These are phyloP conservation scores for Blastobotrys elegans DNA, from an alignment of 1,139 yeast genomes.

Conservation along the genomic window DNA sequence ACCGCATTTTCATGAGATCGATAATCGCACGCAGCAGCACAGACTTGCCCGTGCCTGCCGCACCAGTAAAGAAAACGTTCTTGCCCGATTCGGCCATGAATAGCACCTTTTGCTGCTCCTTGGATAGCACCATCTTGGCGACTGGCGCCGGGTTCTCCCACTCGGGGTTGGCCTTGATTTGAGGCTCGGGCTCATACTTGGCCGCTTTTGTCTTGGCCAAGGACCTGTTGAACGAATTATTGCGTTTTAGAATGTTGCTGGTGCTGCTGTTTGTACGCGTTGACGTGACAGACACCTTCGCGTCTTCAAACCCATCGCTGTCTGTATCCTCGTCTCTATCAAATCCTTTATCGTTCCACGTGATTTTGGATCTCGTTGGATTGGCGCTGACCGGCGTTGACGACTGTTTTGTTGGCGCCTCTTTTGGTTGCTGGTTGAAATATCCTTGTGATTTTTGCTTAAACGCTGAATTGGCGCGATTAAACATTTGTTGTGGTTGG, in stretches of 20 bases:
- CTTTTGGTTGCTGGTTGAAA: neutral
- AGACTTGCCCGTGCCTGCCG: slow-evolving; percentile 97
- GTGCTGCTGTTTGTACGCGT: too few relatives aligned
- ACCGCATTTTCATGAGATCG: slow-evolving; percentile 37
- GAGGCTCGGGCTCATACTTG: slow-evolving; percentile 1
- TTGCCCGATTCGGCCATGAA: slow-evolving; percentile 18
- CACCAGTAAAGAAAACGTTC: slow-evolving; percentile 73
- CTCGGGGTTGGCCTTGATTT: neutral
- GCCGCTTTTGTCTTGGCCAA: neutral
- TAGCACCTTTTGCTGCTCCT: slow-evolving; percentile 34
- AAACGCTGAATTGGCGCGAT: slow-evolving; percentile 1
- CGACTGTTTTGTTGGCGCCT: neutral
- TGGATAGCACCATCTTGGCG: slow-evolving; percentile 7
- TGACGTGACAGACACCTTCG: too few relatives aligned
- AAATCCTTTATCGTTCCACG: neutral
- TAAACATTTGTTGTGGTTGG: neutral
- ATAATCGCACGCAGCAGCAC: slow-evolving; percentile 62
- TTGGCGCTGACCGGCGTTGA: neutral
- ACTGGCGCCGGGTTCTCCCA: slow-evolving; percentile 16
- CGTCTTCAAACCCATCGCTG: neutral
- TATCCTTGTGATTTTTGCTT: neutral
- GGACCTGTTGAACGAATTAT: neutral
- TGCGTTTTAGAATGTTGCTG: neutral
- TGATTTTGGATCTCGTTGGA: neutral
- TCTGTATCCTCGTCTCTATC: neutral